Evolutionary conservation across 2,329 filamentous ascomycete species (phyloP), one percentile per base, ranked within the genome.

Genomic region (Zarea fungicola): DNA sequence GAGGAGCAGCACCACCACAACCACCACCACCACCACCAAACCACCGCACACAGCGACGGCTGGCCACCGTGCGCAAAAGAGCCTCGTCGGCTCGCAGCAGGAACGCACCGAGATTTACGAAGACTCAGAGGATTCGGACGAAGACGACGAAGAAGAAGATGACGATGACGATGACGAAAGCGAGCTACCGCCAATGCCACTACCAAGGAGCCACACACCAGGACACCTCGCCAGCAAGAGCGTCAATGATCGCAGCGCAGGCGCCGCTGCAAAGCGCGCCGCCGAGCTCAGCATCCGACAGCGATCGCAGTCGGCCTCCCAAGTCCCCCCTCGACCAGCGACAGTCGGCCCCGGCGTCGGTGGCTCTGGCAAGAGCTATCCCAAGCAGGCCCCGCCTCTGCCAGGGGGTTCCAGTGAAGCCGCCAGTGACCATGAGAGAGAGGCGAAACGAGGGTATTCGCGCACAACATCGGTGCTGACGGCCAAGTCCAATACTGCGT

Each of bases 211-310:
- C 59, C 80, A 84, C 61, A 84, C 80, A 2, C 80, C 80, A 1
- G 79, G 80, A 50, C 79, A 83, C 57, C 71, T 83, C 34, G 67
- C 81, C 11, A 74, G 76, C 55, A 82, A 77, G 66, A 80, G 76
- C 65, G 74, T 57, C 44, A 60, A 76, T 52, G 71, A 73, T 48
- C 69, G 69, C 52, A 71, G 73, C 50, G 70, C 72, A 44, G 78
- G 75, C 55, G 41, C 47, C 31, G n/a, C 47, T 14, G 36, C 45
- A 26, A 48, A 48, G 36, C 45, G 37, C 14, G 63, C 73, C 23
- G 73, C 77, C 22, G 77, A 81, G 48, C 64, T 76, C 31, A 66
- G 76, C 39, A 70, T 78, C 50, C 74, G 78, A 22, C 73, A 78
- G 54, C 74, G 78, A 47, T 76, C 77, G 16, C 75, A 78, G 54